These are phyloP conservation scores for Globomyces sp. DNA, from an alignment of 371 early-diverging fungal species.

Conservation along the genomic window DNA sequence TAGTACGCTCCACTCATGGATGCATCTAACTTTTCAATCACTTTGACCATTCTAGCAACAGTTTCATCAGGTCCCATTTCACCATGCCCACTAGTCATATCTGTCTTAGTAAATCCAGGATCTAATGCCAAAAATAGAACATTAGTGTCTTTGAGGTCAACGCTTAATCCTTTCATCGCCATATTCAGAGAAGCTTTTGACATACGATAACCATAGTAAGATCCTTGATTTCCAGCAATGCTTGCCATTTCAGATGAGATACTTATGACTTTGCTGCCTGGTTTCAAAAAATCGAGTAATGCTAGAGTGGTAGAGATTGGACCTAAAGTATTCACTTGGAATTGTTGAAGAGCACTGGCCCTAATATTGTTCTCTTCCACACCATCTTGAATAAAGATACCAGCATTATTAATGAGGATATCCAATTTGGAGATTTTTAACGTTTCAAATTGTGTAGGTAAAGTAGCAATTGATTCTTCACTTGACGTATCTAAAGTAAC, in stretches of 20 bases:
- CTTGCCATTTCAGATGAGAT: neutral
- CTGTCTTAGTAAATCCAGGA: conserved; percentile 20
- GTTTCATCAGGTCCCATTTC: conserved; percentile 6
- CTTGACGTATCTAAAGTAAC: conserved; percentile 14
- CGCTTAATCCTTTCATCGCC: conserved; percentile 11
- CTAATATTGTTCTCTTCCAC: neutral
- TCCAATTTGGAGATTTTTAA: conserved; percentile 1
- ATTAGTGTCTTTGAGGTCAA: conserved; percentile 11
- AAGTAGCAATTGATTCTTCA: conserved; percentile 7
- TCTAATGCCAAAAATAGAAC: conserved; percentile 3
- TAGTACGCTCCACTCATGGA: conserved; percentile 9
- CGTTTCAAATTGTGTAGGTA: neutral
- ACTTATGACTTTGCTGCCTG: neutral
- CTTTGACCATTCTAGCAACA: conserved; percentile 19
- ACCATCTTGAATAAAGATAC: conserved; percentile 1
- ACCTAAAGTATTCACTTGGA: conserved; percentile 17
- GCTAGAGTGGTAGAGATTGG: conserved; percentile 14
- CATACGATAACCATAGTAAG: conserved; percentile 18
- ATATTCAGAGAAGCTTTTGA: conserved; percentile 17
- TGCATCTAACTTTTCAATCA: neutral
- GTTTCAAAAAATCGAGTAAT: conserved; percentile 7
- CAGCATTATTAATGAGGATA: conserved; percentile 26
- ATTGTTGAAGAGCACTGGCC: conserved; percentile 1
- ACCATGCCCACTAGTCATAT: conserved; percentile 17
- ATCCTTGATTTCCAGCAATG: neutral